A percentile compares a stretch with the other conserved stretches of the same genome.
phyloP scores from a whole-genome alignment of 805 yeast genomes.

The Wickerhamomyces hampshirensis region DNA sequence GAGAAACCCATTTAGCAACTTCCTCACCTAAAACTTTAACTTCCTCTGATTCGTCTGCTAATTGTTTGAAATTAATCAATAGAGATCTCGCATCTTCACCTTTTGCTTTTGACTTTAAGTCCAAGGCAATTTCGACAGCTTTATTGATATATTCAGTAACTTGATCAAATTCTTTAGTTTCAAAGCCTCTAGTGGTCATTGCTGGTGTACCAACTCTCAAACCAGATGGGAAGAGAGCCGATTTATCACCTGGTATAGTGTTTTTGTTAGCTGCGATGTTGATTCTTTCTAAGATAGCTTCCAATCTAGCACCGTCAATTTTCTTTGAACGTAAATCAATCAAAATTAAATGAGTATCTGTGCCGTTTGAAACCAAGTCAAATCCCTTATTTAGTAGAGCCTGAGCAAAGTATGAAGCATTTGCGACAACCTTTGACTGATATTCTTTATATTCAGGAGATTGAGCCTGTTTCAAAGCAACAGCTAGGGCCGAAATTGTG shows the following conservation, averaged over 20 bases:
- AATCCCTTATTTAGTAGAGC: conserved; percentile 62
- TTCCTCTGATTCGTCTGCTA: conserved; percentile 59
- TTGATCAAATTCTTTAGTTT: conserved; percentile 67
- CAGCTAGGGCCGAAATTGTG: conserved; percentile 93
- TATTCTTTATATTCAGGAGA: conserved; percentile 85
- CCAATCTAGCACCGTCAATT: conserved; percentile 95
- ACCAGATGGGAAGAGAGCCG: conserved; percentile 95
- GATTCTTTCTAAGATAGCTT: conserved; percentile 79
- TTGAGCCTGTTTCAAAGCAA: conserved; percentile 87
- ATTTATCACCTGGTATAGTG: conserved; percentile 93
- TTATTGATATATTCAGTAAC: conserved; percentile 77
- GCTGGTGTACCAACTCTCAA: conserved; percentile 98
- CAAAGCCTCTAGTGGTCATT: conserved; percentile 95
- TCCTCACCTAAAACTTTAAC: conserved; percentile 59
- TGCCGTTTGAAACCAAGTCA: conserved; percentile 84
- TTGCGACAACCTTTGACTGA: conserved; percentile 76
- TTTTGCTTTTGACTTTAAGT: conserved; percentile 52
- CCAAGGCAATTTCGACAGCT: conserved; percentile 68
- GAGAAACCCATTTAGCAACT: conserved; percentile 66
- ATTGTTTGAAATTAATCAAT: conserved; percentile 63
- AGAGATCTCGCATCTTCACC: conserved; percentile 55
- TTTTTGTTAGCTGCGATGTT: conserved; percentile 96
- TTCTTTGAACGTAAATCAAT: conserved; percentile 70
- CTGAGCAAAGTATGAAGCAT: conserved; percentile 72
- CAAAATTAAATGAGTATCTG: conserved; percentile 90